Conservation (phyloP, 78 protist species). For the slime mould (Dictyostelium discoideum) region DNA sequence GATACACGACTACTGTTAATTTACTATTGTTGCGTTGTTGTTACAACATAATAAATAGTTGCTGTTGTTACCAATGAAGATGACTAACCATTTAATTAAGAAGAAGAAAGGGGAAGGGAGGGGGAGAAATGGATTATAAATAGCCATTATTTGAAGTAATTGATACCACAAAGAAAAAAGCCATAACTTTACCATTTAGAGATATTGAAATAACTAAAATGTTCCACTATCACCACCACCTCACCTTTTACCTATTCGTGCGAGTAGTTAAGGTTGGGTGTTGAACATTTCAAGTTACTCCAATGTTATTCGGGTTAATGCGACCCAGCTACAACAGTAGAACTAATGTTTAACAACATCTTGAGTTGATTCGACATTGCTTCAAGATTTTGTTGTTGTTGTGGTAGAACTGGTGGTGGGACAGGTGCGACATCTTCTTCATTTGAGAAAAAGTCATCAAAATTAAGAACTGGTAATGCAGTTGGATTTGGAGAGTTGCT, state of each 20-base stretch:
- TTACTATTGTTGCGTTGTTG: not conserved
- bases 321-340: not conserved
- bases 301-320: not conserved
- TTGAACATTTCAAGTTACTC: not conserved
- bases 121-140: not conserved
- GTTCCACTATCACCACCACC: not conserved
- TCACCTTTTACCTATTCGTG: not conserved
- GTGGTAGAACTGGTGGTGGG: not conserved
- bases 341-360: slow-evolving; percentile 41
- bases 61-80: not conserved
- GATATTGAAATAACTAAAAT: not conserved
- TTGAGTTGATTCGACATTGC: slow-evolving; percentile 41
- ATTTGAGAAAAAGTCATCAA: slow-evolving; percentile 18
- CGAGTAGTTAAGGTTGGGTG: not conserved
- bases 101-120: not conserved
- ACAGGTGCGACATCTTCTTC: not conserved
- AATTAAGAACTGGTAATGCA: slow-evolving; percentile 56
- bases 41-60: slow-evolving; percentile 10
- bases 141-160: not conserved
- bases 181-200: not conserved
- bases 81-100: not conserved
- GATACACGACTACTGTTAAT: not conserved
- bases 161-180: not conserved
- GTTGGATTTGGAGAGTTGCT: slow-evolving; percentile 66
- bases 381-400: not conserved